Base-by-base conservation (phyloP, 2,329 filamentous ascomycete genomes). In the Cryphonectria nitschkei region DNA sequence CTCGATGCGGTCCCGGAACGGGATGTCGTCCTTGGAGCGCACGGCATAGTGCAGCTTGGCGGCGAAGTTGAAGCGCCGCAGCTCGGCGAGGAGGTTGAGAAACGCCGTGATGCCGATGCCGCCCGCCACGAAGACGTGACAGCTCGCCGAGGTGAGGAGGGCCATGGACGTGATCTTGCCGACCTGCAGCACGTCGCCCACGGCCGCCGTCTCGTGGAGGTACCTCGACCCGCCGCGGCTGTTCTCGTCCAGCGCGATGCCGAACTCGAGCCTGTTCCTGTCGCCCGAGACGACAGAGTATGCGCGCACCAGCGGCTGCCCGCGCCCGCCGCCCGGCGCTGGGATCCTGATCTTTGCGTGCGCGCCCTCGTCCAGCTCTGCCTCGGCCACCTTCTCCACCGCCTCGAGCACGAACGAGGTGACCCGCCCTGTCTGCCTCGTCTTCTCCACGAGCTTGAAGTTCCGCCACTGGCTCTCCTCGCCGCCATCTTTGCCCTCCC, bases 31-130 rank as follows among this genome's bases (percentile, higher is more conserved):
- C 0, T 76, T 76, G 0, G 81, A 83, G 11, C 86, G 83, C 19
- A 91, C 85, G 0, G 86, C 88, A 72, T 89, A 90, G 78, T 92
- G 89, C 56, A 92, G 78, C 32, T 82, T 80, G 52, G 83, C 84
- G 69, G 84, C 83, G 76, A 80, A 85, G 75, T 88, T 82, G 71
- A 86, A 85, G 5, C 74, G 43, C 22, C 79, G 76, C 71, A 83
- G 83, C 0, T 41, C 67, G 65, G 85, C 79, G 3, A 88, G 76
- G 34, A 88, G 80, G 0, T 81, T 75, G 11, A 92, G 75, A 73
- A 92, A 92, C 0, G 90, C 90, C 1, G 90, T 92, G 72, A 92
- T 86, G 0, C 90, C 90, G 41, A 92, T 88, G 0, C 90, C 90
- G 13, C 87, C 90, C 0, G 84, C 88, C 41, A 92, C 85, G 75